Conservation (phyloP, 1,284 basidiomycete species). For the Ceratobasidium sp. region DNA sequence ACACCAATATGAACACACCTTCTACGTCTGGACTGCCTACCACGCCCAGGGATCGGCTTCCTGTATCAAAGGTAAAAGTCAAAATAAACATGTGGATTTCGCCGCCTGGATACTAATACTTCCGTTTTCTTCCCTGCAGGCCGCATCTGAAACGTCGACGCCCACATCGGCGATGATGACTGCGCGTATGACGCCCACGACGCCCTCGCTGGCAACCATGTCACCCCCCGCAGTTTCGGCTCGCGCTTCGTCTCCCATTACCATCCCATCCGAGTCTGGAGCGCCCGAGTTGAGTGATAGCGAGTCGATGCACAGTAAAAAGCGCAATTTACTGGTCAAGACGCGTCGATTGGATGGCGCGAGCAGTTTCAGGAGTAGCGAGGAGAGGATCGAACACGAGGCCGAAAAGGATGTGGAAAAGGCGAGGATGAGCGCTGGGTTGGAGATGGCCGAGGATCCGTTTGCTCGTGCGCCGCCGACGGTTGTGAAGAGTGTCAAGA, state of each 20-base stretch:
- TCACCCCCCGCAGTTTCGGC: conserved; percentile 7
- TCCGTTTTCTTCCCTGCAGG: not conserved
- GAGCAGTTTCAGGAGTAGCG: conserved; percentile 33
- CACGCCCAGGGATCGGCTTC: conserved; percentile 31
- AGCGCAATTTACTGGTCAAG: conserved; percentile 43
- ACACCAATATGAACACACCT: not conserved
- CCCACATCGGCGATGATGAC: conserved; percentile 37
- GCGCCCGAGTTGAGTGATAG: conserved; percentile 32
- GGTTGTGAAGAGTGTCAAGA: conserved; percentile 34
- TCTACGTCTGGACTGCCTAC: conserved; percentile 15
- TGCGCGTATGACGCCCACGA: conserved; percentile 37
- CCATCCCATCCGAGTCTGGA: conserved; percentile 20
- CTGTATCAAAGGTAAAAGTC: conserved; percentile 27
- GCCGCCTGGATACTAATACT: not conserved
- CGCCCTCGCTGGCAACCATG: conserved; percentile 10
- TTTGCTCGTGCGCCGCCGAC: conserved; percentile 44
- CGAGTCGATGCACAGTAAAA: conserved; percentile 34
- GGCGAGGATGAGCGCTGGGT: conserved; percentile 4
- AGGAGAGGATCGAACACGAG: conserved; percentile 8
- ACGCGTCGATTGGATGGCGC: conserved; percentile 39
- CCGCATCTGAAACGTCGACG: conserved; percentile 25
- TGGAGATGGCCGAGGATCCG: conserved; percentile 39
- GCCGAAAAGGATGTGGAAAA: not conserved
- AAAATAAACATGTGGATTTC: not conserved
- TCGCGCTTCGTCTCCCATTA: conserved; percentile 16